Percentiles rank a stretch among this genome's conserved stretches.
phyloP scores from a whole-genome alignment of 1,139 yeast species.

The Eremothecium coryli region DNA sequence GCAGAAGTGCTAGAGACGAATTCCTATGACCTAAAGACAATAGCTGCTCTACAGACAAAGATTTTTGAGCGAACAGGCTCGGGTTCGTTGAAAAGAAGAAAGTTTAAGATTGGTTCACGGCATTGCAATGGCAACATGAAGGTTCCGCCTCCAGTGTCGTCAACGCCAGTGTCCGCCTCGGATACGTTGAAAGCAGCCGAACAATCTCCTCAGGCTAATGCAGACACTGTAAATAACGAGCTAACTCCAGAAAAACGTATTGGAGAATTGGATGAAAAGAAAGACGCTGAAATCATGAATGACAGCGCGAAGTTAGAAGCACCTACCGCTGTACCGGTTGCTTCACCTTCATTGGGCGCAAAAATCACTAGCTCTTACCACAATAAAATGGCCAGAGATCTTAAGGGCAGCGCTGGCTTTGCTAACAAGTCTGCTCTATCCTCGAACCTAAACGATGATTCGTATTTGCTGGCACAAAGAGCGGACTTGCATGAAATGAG shows the following conservation, averaged over 20 bases:
- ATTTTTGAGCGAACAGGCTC: conserved; percentile 25
- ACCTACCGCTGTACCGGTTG: not conserved
- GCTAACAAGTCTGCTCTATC: not conserved
- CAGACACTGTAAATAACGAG: not conserved
- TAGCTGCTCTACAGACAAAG: conserved; percentile 25
- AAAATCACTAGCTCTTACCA: too few species aligned
- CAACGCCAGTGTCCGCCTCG: not conserved
- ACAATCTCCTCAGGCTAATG: not conserved
- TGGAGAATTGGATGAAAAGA: too few species aligned
- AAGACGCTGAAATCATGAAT: not conserved
- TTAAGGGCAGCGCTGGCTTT: not conserved
- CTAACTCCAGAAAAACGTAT: too few species aligned
- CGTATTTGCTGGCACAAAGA: conserved; percentile 11
- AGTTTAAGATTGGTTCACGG: conserved; percentile 9
- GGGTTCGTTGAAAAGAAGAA: conserved; percentile 25
- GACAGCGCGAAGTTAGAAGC: not conserved
- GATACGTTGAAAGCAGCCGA: not conserved
- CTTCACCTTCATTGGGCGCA: not conserved
- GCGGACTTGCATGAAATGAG: conserved; percentile 18
- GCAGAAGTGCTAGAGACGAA: conserved; percentile 19
- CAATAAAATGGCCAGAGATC: not conserved
- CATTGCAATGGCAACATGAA: not conserved
- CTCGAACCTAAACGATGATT: conserved; percentile 12
- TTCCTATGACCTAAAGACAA: conserved; percentile 20
- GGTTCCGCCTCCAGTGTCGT: not conserved